Base-by-base conservation (phyloP, 2,329 filamentous ascomycete species). In the Coniochaeta sp. region DNA sequence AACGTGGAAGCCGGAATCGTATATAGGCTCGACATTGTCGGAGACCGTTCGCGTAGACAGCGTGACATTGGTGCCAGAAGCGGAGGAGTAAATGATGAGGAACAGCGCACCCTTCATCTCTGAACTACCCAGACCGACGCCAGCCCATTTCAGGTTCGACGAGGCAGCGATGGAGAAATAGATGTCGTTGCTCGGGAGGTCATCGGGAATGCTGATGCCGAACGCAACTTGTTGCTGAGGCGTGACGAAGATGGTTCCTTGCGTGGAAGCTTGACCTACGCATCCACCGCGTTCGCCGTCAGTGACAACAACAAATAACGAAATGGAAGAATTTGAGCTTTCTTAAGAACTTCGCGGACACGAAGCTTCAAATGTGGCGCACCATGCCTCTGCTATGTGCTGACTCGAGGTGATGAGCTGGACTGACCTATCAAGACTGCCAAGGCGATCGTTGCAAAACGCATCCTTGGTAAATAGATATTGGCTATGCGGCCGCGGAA, bases 121-220 rank as follows among this genome's bases (percentile, higher is more conserved):
- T 55, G 76, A 65, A 60, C 74, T 76, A 54, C 83, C 84, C 40
- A 85, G 75, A 38, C 84, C 84, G 47, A 86, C 69, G 61, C 79
- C 81, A 47, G 77, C 77, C 82, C 82, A 87, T 38, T 79, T 76
- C 40, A 76, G 71, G 11, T 69, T 67, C 40, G 69, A 72, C 33
- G 78, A 74, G 43, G 80, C 78, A 61, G 79, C 76, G 17, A 86
- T 65, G n/a, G 78, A 78, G 69, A 86, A 82, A 71, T 78, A 85
- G 43, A 85, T 67, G 44, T 52, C 44, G 64, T 84, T 76, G 52
- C 75, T 76, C 28, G 71, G 65, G 26, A 74, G 73, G 60, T 78
- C 71, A n/a, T 77, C 68, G 44, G 81, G 77, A 24, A 81, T 76
- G 59, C 80, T 79, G 60, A 81, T 72, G 58, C 77, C 77, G 66